Base-by-base conservation (phyloP, 2,329 filamentous ascomycete genomes). In the Exophiala bonariae region DNA sequence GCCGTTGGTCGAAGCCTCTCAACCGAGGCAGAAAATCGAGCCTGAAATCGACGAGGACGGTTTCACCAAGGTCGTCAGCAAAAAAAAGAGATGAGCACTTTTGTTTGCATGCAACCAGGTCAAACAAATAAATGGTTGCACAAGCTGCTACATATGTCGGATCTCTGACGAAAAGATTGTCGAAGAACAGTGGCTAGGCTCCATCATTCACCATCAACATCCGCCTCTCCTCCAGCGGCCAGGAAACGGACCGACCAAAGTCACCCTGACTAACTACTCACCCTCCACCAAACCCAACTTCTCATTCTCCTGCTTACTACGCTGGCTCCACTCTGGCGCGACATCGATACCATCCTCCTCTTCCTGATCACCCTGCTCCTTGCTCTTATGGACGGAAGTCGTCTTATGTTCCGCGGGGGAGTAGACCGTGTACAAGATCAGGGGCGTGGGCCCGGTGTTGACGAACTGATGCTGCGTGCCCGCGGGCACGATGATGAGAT, bases 1-100 rank as follows among this genome's bases (percentile, higher is more conserved):
- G 6, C 68, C 77, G 35, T 66, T 86, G 53, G 78, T 83, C 16
- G 48, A 57, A 18, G 19, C 49, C 32, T 63, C 74, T 31, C 73
- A 64, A 36, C 72, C 74, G 11, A 83, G 76, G 64, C 82, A 87
- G 66, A 87, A 83, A 69, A 66, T 74, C 13, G 77, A 80, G 62
- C 86, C 87, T 0, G 81, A 89, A 65, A 75, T 91, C 36, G 87
- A 92, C 66, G 86, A 90, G 57, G 87, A 92, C 62, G 87, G 87
- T 3, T 92, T 92, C 65, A 88, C 83, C 13, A 88, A 79, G 67
- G 86, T 90, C 56, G 79, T 82, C 45, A 77, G 80, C 60, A 87
- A 82, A 72, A 87, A 82, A 76, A 79, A 75, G 72, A 77, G 71
- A 65, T 65, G 60, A 61, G 54, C 10, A 28, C 22, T n/a, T 11